Evolutionary conservation across 139 green algal genomes (phyloP), one percentile per base, ranked within the genome.

Genomic region (Coelastrella sp.): DNA sequence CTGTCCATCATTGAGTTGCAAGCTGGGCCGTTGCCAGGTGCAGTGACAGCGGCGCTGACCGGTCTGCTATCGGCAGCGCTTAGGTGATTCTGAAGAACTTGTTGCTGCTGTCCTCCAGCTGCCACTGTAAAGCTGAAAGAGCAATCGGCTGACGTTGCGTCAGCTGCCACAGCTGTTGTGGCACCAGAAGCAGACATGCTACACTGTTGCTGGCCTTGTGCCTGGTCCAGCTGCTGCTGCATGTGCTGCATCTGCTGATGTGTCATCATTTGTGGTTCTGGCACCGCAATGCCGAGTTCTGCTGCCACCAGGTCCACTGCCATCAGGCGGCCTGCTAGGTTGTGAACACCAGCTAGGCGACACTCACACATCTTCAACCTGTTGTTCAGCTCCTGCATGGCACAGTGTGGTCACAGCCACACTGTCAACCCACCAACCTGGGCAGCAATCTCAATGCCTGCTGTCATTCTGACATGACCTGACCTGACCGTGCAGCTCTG

Each of bases 261-360:
- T n/a, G 80, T 74, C 17, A 75, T 75, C 59, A 87, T 20, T 20
- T 87, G 61, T 60, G 63, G 82, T 12, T 87, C 7, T 22, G 25
- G 49, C 58, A 93, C 85, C 15, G 76, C 65, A 24, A 93, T 57
- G 7, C 87, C 91, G 82, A 94, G 82, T 59, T 93, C 91, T 19
- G 24, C 73, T 27, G 89, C 89, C n/a, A 94, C 86, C 63, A 84
- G 25, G 35, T 94, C 92, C 12, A 93, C 10, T 14, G 89, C 92
- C 65, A 93, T 90, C 49, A 94, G 78, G 78, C 91, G 91, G 66
- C 92, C 92, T 60, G 74, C 66, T 10, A 94, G 87, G 83, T 94
- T 94, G 82, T 90, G 87, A 20, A 94, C 92, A 4, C 92, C 92
- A 6, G 25, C 89, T 57, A 94, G 25, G 10, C 84, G 88, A 19